Evolutionary conservation across 352 stramenopile species (phyloP).

Genomic region (Globisporangium acanthophoron): DNA sequence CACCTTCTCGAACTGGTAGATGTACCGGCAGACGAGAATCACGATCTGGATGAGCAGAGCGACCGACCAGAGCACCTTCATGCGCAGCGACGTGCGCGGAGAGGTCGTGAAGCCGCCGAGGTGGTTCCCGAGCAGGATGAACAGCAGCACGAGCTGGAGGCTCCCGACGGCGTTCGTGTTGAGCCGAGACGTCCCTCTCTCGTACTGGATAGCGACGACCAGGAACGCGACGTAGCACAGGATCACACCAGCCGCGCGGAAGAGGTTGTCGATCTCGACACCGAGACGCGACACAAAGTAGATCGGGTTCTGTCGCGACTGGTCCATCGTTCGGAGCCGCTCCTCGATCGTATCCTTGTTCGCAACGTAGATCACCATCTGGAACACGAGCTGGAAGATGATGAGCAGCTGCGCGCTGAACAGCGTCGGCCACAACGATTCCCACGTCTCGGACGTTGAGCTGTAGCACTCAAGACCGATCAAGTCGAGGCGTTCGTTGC

Average conservation of each 20-base stretch:
- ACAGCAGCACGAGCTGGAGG: conserved; percentile 55
- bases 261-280: conserved; percentile 75
- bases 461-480: conserved; percentile 74
- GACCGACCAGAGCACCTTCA: conserved; percentile 77
- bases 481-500: conserved; percentile 36
- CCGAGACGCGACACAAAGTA: conserved; percentile 70
- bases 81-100: conserved; percentile 57
- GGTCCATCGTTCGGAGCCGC: conserved; percentile 47
- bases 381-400: conserved; percentile 80
- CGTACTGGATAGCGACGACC: conserved; percentile 58
- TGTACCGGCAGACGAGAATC: conserved; percentile 66
- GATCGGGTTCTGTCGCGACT: conserved; percentile 63
- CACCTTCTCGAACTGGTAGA: conserved; percentile 78
- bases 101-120: conserved; percentile 57
- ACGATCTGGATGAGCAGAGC: conserved; percentile 61
- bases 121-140: conserved; percentile 65
- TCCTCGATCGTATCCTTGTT: conserved; percentile 70
- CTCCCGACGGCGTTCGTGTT: conserved; percentile 66
- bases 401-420: conserved; percentile 82
- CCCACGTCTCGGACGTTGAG: conserved; percentile 49
- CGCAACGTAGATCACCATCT: conserved; percentile 79
- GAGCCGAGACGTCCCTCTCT: conserved; percentile 36
- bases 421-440: conserved; percentile 68
- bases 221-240: conserved; percentile 74
- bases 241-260: conserved; percentile 52